Base-by-base conservation (phyloP, 2,329 filamentous ascomycete species). In the Aplosporella prunicola region DNA sequence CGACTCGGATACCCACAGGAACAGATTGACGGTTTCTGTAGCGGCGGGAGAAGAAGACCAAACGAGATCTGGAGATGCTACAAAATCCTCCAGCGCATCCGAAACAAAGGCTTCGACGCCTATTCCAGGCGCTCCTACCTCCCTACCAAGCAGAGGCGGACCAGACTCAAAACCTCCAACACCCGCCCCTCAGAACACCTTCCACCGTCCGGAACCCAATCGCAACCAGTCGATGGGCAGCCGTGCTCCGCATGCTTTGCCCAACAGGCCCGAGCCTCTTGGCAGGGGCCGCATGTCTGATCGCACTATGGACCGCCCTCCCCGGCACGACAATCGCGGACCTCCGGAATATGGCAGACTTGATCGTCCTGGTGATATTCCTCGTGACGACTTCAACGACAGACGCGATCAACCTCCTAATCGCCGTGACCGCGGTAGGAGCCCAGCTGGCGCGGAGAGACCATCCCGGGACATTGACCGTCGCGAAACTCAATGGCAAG, bases 211-310 rank as follows among this genome's bases (percentile, higher is more conserved):
- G 14, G 31, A 39, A 16, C 28, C 50, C 8, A 50, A 8, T n/a
- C 27, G 11, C 39, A 32, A 14, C 23, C 28, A 17, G 13, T 16
- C 13, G 8, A 3, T 10, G 6, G 23, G 18, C 9, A 30, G 31
- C 23, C 48, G 25, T 39, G 45, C 27, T 45, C 48, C 58, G 18
- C 64, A 64, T 44, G 56, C 56, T 11, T 58, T 80, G 5, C 77
- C 77, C 2, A 75, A 60, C 37, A 66, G 74, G 38, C 76, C 76
- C 11, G 74, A 79, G 44, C 66, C 74, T 9, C 72, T 72, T 30
- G 67, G 67, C 1, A 63, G 64, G 16, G 31, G 44, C 14, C 51
- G 57, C 24, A 50, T 50, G 26, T 31, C 44, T 15, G 55, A 60
- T 24, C 56, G 57, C 20, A 44, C 49, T n/a, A 39, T 39, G 18